Evolutionary conservation across 2,329 filamentous ascomycete genomes (phyloP), one percentile per base, ranked within the genome.

Genomic region (Microsporum canis): DNA sequence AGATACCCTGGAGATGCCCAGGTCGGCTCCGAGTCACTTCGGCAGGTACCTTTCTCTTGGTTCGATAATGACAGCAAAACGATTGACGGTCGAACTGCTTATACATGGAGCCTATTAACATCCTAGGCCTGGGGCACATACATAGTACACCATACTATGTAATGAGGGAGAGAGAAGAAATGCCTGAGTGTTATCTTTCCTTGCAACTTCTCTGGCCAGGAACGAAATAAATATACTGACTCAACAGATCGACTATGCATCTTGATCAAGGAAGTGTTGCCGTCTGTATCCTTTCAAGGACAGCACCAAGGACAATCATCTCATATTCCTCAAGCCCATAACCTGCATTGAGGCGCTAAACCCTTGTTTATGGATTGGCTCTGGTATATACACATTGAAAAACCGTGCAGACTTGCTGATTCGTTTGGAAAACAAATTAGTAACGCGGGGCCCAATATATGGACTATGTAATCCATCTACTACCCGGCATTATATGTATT

Each of bases 401-500:
- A 43, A 14, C 39, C 39, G 39, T 43, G 39, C 39, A 17, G 14
- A 23, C 43, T 17, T 5, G 43, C 43, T 27, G 5, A 47, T 47
- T 47, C 43, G 4, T 17, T 17, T 12, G 10, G 8, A 49, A 12
- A 1, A 2, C 5, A 49, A 7, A 34, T 55, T 55, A 17, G 49
- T 55, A 23, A 55, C 49, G 49, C 49, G 49, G 49, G 49, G 49
- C 12, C 29, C 49, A 55, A 55, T 53, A 53, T 38, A 36, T 38
- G 39, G 14, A 5, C 4, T 43, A 43, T 43, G 14, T 34, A 34
- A 17, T n/a, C 31, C 33, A 55, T 55, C 49, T 55, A 5, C 49
- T 34, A 55, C 49, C 29, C 49, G 49, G 17, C 27, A 34, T 34
- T 55, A 14, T n/a, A 43, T 43, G 39, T 23, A 23, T 23, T 23